phyloP scores from a whole-genome alignment of 2,329 filamentous ascomycete species.

The Exophiala aquamarina region DNA sequence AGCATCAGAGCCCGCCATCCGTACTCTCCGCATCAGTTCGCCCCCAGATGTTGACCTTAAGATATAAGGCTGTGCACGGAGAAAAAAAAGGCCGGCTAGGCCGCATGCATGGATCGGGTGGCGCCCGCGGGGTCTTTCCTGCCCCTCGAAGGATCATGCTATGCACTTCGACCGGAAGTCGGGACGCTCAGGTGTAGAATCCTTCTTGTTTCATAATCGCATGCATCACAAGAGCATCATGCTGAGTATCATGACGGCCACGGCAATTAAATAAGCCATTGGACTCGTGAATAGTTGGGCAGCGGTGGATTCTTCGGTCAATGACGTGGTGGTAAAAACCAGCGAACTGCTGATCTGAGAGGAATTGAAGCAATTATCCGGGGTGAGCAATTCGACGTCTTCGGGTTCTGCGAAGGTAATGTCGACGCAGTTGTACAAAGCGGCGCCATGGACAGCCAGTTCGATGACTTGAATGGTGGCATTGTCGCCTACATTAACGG shows the following conservation, averaged over 20 bases:
- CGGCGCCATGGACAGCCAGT: constrained; percentile 76
- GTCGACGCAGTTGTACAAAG: constrained; percentile 86
- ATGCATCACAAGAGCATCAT: constrained; percentile 11
- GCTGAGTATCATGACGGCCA: constrained; percentile 11
- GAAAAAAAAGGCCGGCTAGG: too few relatives aligned
- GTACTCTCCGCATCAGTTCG: too few relatives aligned
- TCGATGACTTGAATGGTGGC: constrained; percentile 90
- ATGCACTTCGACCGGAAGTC: too few relatives aligned
- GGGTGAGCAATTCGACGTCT: constrained; percentile 74
- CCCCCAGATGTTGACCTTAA: too few relatives aligned
- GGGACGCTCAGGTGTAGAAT: neutral
- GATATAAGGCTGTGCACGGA: too few relatives aligned
- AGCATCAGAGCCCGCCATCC: too few relatives aligned
- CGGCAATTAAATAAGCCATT: constrained; percentile 14
- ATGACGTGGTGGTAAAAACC: constrained; percentile 56
- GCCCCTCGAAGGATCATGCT: neutral
- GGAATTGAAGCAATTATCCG: constrained; percentile 86
- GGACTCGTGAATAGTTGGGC: constrained; percentile 9
- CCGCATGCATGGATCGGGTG: too few relatives aligned
- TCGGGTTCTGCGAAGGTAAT: constrained; percentile 83
- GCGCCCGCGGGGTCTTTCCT: neutral
- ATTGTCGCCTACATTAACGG: constrained; percentile 76
- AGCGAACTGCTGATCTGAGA: constrained; percentile 72
- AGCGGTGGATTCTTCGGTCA: constrained; percentile 7
- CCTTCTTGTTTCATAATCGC: neutral